These are phyloP conservation scores for Penicillium malachiteum DNA, from an alignment of 495 filamentous ascomycete genomes.

Conservation along the genomic window DNA sequence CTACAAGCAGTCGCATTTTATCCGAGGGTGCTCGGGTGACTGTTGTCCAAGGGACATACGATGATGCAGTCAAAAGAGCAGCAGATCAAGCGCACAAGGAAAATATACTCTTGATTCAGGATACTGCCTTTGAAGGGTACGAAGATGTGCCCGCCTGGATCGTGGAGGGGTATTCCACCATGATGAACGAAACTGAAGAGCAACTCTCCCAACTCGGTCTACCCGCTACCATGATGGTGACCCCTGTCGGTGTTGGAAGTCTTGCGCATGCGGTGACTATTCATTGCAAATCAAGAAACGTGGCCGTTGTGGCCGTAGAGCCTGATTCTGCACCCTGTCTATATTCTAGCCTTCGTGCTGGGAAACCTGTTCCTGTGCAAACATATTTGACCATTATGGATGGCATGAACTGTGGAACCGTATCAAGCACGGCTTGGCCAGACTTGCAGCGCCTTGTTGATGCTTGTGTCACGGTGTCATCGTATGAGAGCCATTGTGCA, in stretches of 20 bases:
- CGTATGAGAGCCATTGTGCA: constrained; percentile 54
- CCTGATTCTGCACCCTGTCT: constrained; percentile 63
- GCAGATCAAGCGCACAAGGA: constrained; percentile 28
- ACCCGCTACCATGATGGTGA: constrained; percentile 43
- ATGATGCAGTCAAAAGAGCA: constrained; percentile 53
- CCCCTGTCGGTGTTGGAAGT: constrained; percentile 65
- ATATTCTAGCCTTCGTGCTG: constrained; percentile 46
- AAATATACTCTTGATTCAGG: constrained; percentile 58
- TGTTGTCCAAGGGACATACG: constrained; percentile 58
- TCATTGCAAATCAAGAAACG: constrained; percentile 52
- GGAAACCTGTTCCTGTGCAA: constrained; percentile 38
- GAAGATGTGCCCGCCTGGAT: constrained; percentile 67
- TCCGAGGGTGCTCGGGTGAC: constrained; percentile 57
- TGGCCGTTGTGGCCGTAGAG: constrained; percentile 58
- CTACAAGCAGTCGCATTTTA: constrained; percentile 52
- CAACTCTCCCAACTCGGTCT: constrained; percentile 42
- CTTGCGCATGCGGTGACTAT: constrained; percentile 58
- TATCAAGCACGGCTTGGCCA: constrained; percentile 62
- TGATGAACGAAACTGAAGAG: constrained; percentile 61
- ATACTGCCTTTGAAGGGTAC: constrained; percentile 62
- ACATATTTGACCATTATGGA: constrained; percentile 63
- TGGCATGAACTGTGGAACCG: constrained; percentile 67
- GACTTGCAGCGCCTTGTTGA: constrained; percentile 54
- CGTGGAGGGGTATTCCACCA: constrained; percentile 69
- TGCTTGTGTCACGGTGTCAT: constrained; percentile 56